A percentile compares a stretch with the other conserved stretches of the same genome.
Evolutionary conservation across 2,329 filamentous ascomycete species (phyloP).

Genomic region (Fonsecaea multimorphosa): DNA sequence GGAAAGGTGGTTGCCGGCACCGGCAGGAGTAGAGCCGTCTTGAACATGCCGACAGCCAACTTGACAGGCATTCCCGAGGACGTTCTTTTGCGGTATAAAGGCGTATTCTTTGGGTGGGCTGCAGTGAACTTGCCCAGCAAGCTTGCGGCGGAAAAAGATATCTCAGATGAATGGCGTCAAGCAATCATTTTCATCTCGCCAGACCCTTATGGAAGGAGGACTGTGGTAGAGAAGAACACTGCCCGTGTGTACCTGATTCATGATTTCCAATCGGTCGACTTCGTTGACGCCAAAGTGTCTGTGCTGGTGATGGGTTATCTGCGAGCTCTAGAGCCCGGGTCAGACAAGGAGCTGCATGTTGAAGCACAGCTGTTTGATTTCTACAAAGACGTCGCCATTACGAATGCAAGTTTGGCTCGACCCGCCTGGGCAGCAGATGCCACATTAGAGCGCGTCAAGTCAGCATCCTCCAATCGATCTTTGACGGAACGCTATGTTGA

Average conservation of each 20-base stretch:
- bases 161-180: conserved; percentile 61
- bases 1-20: conserved; percentile 58
- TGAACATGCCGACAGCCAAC: conserved; percentile 62
- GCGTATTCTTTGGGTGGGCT: conserved; percentile 71
- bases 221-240: conserved; percentile 58
- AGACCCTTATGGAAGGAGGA: conserved; percentile 53
- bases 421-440: conserved; percentile 48
- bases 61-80: conserved; percentile 60
- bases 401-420: conserved; percentile 47
- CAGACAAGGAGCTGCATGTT: conserved; percentile 46
- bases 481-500: conserved; percentile 56
- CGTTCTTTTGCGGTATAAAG: conserved; percentile 61
- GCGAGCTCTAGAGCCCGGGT: conserved; percentile 48
- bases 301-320: conserved; percentile 68
- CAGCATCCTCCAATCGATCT: conserved; percentile 50
- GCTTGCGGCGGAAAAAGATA: conserved; percentile 42
- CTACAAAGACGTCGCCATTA: conserved; percentile 48
- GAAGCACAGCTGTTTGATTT: conserved; percentile 47
- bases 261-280: conserved; percentile 54
- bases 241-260: conserved; percentile 62
- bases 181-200: conserved; percentile 64
- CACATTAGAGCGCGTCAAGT: conserved; percentile 41
- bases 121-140: conserved; percentile 49
- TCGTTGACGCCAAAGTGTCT: conserved; percentile 56
- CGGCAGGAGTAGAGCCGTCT: conserved; percentile 48